Conservation (phyloP, 2,329 filamentous ascomycete genomes). For the Sporothrix inflata region DNA sequence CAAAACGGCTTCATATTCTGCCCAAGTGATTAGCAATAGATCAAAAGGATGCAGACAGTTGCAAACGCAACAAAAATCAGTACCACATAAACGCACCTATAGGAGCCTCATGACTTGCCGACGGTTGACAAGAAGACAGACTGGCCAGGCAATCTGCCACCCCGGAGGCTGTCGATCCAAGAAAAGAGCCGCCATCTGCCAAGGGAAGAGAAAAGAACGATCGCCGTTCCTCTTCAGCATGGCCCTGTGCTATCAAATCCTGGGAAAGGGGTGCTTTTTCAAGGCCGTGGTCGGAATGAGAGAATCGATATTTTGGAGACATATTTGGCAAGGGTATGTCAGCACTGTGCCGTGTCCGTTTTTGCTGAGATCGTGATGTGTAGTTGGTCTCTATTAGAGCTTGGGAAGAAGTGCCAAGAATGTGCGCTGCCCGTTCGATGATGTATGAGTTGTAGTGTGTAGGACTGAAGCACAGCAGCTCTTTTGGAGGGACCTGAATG, state of each 20-base stretch:
- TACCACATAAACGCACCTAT: conserved; percentile 39
- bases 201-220: conserved; percentile 32
- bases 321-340: conserved; percentile 36
- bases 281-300: conserved; percentile 37
- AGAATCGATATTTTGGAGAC: conserved; percentile 37
- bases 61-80: not conserved
- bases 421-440: conserved; percentile 42
- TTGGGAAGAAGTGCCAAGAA: conserved; percentile 40
- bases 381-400: conserved; percentile 39
- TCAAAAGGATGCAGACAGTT: not conserved
- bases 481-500: conserved; percentile 33
- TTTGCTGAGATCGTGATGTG: conserved; percentile 38
- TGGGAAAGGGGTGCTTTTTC: conserved; percentile 28
- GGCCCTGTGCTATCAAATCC: not conserved
- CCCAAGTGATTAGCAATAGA: not conserved
- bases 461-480: conserved; percentile 33
- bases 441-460: conserved; percentile 35
- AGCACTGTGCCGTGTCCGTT: conserved; percentile 38
- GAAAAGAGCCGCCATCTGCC: conserved; percentile 6
- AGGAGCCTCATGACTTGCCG: conserved; percentile 40
- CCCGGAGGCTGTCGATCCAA: conserved; percentile 21
- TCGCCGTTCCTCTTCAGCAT: conserved; percentile 27
- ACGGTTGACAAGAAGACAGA: conserved; percentile 44
- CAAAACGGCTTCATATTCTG: conserved; percentile 44
- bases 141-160: conserved; percentile 33